Conservation (phyloP, 2,329 filamentous ascomycete species). For the Pseudogymnoascus sp. region DNA sequence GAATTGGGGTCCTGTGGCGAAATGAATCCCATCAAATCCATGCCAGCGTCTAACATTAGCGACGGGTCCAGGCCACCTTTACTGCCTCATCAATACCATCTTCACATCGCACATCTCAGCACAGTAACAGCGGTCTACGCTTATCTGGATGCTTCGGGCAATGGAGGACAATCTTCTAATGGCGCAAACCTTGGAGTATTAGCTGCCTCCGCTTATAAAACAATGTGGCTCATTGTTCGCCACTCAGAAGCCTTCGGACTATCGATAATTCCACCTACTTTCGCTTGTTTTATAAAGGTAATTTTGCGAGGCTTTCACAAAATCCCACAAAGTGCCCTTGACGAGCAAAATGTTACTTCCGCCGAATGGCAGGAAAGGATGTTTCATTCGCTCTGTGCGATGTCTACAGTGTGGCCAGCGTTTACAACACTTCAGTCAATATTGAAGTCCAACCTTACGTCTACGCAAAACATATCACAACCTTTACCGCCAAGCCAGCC, state of each 20-base stretch:
- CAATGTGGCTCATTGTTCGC: conserved; percentile 30
- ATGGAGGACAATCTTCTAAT: not conserved
- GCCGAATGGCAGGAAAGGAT: conserved; percentile 29
- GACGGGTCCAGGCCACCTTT: conserved; percentile 14
- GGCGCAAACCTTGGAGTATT: not conserved
- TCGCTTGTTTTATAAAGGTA: conserved; percentile 35
- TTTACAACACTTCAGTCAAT: conserved; percentile 24
- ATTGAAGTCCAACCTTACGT: conserved; percentile 15
- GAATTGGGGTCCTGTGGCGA: conserved; percentile 26
- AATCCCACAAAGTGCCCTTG: conserved; percentile 26
- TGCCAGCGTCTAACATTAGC: not conserved
- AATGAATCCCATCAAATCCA: not conserved
- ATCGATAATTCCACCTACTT: conserved; percentile 36
- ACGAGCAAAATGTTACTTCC: conserved; percentile 25
- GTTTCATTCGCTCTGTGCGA: conserved; percentile 24
- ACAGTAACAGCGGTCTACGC: conserved; percentile 19
- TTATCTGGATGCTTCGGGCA: not conserved
- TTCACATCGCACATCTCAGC: conserved; percentile 27
- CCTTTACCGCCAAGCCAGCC: not conserved
- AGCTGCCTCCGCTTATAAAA: not conserved
- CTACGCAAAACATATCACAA: conserved; percentile 6
- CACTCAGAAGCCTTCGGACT: conserved; percentile 37
- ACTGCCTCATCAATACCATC: conserved; percentile 30
- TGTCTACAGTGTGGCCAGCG: conserved; percentile 27
- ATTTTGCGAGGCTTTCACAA: conserved; percentile 28